phyloP scores from a whole-genome alignment of 169 alveolate genomes.

The Nephromyces sp. region DNA sequence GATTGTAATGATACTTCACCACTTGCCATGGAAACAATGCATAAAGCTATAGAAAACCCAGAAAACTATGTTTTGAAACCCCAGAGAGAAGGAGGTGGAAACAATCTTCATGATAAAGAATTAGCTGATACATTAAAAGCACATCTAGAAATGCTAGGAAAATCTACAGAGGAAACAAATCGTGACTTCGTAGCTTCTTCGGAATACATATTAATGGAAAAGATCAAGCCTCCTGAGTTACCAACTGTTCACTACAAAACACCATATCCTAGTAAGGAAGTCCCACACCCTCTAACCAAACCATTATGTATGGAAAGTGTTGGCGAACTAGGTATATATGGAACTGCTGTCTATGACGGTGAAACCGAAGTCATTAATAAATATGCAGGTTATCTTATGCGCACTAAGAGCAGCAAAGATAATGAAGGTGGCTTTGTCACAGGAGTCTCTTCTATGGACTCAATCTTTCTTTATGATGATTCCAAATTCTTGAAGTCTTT shows the following conservation, averaged over 20 bases:
- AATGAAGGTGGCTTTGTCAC: neutral
- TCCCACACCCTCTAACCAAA: neutral
- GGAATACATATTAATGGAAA: conserved; percentile 44
- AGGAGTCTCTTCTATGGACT: neutral
- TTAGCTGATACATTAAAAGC: conserved; percentile 32
- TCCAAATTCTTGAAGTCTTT: no score
- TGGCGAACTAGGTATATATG: neutral
- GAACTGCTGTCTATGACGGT: neutral
- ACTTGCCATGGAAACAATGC: conserved; percentile 33
- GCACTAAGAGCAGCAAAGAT: neutral
- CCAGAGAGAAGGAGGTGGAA: conserved; percentile 71
- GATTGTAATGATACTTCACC: conserved; percentile 25
- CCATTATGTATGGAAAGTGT: neutral
- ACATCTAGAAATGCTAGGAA: conserved; percentile 24
- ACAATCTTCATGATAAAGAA: conserved; percentile 52
- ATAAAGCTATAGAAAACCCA: conserved; percentile 33
- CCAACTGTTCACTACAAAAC: conserved; percentile 4
- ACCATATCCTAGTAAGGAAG: neutral
- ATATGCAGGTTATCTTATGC: neutral
- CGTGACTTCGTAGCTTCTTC: conserved; percentile 25
- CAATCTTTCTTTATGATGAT: neutral
- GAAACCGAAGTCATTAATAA: neutral
- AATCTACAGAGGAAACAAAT: conserved; percentile 12
- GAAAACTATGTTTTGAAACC: conserved; percentile 56
- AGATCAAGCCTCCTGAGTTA: conserved; percentile 35